Base-by-base conservation (phyloP, 371 early-diverging fungal species). In the Synchytrium microbalum region DNA sequence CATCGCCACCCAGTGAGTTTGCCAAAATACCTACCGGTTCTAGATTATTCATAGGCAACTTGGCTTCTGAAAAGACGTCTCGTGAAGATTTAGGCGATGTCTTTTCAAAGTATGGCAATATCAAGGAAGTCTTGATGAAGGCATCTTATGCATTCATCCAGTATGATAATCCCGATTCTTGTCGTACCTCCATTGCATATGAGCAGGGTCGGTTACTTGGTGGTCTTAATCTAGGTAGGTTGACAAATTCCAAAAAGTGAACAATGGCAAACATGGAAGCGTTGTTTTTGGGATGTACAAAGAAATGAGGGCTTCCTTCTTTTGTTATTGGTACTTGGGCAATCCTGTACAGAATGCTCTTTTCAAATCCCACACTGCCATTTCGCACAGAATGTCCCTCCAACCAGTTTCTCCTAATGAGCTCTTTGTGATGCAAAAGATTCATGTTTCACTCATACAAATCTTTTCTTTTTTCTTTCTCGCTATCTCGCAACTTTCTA, bases 21-120 rank as follows among this genome's bases (percentile, higher is more conserved):
- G 59, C 64, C 51, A 14, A 19, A 27, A 51, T 72, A 65, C 79
- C 79, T 29, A 54, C 60, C 25, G 62, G 64, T 30, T 58, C 72
- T 24, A 68, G 79, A 13, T 58, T 79, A 62, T 79, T 79, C 64
- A 54, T 79, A n/a, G 79, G 79, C 1, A 76, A 79, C 58, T 59
- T 79, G 58, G 70, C 69, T 2, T 72, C 74, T 2, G 78, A 78
- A 54, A 33, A 65, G 62, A 73, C 75, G 1, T 65, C 63, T 61
- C 63, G 61, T 61, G 57, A 58, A 51, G 79, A 73, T 54, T 32
- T 79, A 29, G 79, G 76, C 2, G 61, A 64, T n/a, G 73, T 76
- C 25, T 79, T 79, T 67, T 71, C 71, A 5, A 61, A 62, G 27
- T 79, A 76, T 61, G 79, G 79, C 16, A 72, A 73, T 61, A 76